Evolutionary conservation across 371 early-diverging fungal species (phyloP), one percentile per base, ranked within the genome.

Genomic region (Spraguea lophii): DNA sequence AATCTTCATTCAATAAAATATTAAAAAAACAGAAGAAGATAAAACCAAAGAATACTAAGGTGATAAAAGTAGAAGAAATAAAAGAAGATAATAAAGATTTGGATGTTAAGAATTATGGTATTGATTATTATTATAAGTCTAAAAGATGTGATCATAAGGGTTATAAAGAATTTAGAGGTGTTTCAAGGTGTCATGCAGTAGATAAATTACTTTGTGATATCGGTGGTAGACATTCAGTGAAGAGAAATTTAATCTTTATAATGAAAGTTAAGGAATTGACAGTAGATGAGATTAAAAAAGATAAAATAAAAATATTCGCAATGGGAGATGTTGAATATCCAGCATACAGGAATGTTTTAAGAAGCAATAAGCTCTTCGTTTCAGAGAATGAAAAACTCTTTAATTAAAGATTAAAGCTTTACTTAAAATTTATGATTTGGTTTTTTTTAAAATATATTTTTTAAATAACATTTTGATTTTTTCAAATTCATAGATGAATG

Each of bases 111-210:
- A 66, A 59, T 34, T 69, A 66, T 51, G 58, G 62, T 9, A 50
- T 69, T 26, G 36, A 26, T 15, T 63, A 61, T 20, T 49, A 49
- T 16, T 69, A 64, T 54, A 66, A 52, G 40, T 40, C 56, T 4
- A 62, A 53, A 50, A 59, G 32, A 41, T 56, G 56, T 16, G 10
- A 48, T 1, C 52, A 58, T 6, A 66, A 66, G 43, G 54, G 58
- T 21, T 61, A 63, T 24, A 69, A 63, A 46, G 70, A 69, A 36
- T 47, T 66, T 38, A 63, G 70, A 45, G 59, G 59, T 16, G 32
- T 66, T 23, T 56, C 49, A 26, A 49, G 61, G 44, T 52, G 41
- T 17, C 44, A 46, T 30, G 70, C 67, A n/a, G 59, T 69, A 12
- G 42, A n/a, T n/a, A n/a, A n/a, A n/a, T n/a, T n/a, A n/a, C n/a